Percentiles rank a stretch among this genome's conserved stretches.
Evolutionary conservation across 2,329 filamentous ascomycete genomes (phyloP).

Genomic region (Aspergillus ochraceoroseus): DNA sequence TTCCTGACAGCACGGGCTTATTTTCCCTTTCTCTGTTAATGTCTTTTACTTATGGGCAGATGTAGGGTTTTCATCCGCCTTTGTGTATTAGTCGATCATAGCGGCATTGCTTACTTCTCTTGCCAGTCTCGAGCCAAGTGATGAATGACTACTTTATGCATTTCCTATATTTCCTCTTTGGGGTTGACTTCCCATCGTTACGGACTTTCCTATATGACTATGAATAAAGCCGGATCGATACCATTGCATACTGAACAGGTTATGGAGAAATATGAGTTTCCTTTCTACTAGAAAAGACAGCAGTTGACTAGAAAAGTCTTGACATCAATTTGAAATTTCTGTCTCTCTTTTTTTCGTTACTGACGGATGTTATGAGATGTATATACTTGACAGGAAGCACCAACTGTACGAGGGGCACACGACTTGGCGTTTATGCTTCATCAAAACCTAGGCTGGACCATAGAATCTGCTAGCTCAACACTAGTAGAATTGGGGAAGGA

Average conservation of each 20-base stretch:
- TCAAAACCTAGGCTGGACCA: too few species aligned
- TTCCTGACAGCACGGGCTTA: constrained; percentile 22
- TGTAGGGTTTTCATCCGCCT: constrained; percentile 21
- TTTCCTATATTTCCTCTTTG: constrained; percentile 1
- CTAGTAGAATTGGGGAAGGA: too few species aligned
- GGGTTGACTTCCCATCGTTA: constrained; percentile 1
- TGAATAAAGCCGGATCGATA: constrained; percentile 1
- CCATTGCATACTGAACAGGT: not conserved
- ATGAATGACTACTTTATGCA: constrained; percentile 22
- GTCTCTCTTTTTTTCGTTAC: not conserved
- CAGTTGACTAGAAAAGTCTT: constrained; percentile 2
- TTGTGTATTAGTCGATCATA: constrained; percentile 30
- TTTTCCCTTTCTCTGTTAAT: constrained; percentile 23
- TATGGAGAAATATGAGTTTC: constrained; percentile 9
- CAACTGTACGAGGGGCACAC: too few species aligned
- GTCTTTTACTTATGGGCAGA: constrained; percentile 22
- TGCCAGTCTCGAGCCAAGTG: constrained; percentile 20
- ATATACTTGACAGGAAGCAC: constrained; percentile 6
- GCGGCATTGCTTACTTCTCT: constrained; percentile 22
- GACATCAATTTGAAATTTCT: not conserved
- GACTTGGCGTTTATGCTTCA: too few species aligned
- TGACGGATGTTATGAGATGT: constrained; percentile 6
- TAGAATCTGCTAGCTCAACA: too few species aligned
- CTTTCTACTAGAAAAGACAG: too few species aligned
- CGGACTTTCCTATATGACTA: constrained; percentile 1